Conservation (phyloP, 805 yeast species). For the Phaffomyces thermotolerans region DNA sequence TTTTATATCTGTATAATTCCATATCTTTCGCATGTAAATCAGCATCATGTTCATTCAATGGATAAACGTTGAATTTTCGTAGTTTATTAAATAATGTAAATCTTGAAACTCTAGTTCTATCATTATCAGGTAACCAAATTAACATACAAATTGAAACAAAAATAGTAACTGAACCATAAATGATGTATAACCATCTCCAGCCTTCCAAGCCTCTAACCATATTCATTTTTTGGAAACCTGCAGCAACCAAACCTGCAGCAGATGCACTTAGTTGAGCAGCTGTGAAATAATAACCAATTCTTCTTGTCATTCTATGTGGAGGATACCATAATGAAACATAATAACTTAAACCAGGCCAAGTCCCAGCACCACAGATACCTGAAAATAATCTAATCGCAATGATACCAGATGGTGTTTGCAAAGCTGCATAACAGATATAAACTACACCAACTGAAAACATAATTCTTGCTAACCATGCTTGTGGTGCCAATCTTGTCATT, state of each 20-base stretch:
- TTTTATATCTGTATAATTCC: slow-evolving; percentile 38
- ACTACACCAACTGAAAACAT: slow-evolving; percentile 72
- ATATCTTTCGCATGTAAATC: slow-evolving; percentile 55
- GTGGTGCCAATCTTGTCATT: slow-evolving; percentile 82
- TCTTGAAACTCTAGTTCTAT: slow-evolving; percentile 11
- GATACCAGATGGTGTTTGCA: slow-evolving; percentile 49
- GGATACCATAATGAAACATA: slow-evolving; percentile 85
- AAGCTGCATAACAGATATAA: slow-evolving; percentile 63
- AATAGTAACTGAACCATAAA: slow-evolving; percentile 67
- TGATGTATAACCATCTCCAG: slow-evolving; percentile 80
- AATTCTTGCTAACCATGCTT: slow-evolving; percentile 76
- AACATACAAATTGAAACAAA: slow-evolving; percentile 54
- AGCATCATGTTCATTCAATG: slow-evolving; percentile 48
- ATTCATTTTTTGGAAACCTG: slow-evolving; percentile 84
- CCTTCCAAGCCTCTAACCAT: slow-evolving; percentile 64
- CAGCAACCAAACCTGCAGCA: slow-evolving; percentile 81
- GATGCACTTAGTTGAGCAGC: slow-evolving; percentile 90
- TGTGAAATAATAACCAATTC: slow-evolving; percentile 85
- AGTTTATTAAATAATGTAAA: slow-evolving; percentile 11
- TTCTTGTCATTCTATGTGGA: slow-evolving; percentile 59
- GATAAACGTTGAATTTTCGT: slow-evolving; percentile 25
- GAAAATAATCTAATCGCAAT: slow-evolving; percentile 65
- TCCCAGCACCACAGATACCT: slow-evolving; percentile 77
- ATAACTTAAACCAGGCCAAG: slow-evolving; percentile 88
- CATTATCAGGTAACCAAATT: slow-evolving; percentile 78